Evolutionary conservation across 768 basidiomycete genomes (phyloP), one percentile per base, ranked within the genome.

Genomic region (Phanerochaete sordida): DNA sequence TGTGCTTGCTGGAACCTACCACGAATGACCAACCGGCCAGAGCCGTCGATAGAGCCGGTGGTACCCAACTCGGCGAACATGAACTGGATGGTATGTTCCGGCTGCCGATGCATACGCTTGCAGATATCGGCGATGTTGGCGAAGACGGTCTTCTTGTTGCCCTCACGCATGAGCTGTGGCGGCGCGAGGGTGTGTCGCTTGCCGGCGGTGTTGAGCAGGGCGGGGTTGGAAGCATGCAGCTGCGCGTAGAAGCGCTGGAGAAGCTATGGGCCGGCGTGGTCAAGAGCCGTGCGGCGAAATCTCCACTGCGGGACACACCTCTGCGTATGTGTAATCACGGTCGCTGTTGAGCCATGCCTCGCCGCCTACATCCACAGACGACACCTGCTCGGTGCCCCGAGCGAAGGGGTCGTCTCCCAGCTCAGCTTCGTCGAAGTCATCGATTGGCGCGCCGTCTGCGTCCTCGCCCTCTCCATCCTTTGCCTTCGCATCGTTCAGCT

Each of bases 1-100:
- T 97, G 95, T 76, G 98, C 98, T 73, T 96, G 96, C 69, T 94
- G 94, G 84, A 98, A 99, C 65, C 93, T 86, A 67, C 97, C 97
- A 74, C 91, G 96, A 83, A 99, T 98, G 67, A 98, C 91, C 60
- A 99, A 79, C 46, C 95, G 87, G 21, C 90, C 90, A 1, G 86
- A 84, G 59, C 94, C 97, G 66, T 98, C 97, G 44, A 98, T 92
- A 37, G 89, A 92, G 60, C 96, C 96, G 24, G 90, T 96, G 15
- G 97, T 99, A 77, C 97, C 97, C 88, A 98, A 87, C 78, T 99
- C 97, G 57, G 97, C 87, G 71, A 98, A 98, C 64, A 98, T 78
- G 80, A 92, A 99, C 74, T 91, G 87, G 63, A 98, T 98, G 68
- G 98, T 94, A 68, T 99, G 97, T 75, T 98, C 96, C 21, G 97